Conservation (phyloP, 495 filamentous ascomycete species). For the Clohesyomyces aquaticus region DNA sequence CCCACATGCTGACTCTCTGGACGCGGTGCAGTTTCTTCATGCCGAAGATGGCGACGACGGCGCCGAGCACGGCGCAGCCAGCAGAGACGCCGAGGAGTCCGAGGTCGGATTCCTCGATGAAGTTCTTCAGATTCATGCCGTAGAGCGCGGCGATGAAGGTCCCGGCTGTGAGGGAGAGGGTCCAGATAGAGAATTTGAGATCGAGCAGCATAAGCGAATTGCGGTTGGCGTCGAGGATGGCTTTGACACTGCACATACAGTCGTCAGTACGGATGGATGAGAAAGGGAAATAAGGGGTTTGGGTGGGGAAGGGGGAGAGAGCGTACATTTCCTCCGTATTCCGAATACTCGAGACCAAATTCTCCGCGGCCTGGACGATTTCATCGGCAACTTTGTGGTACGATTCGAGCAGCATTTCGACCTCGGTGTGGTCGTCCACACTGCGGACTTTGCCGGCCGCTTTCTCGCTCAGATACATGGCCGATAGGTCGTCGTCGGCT, state of each 20-base stretch:
- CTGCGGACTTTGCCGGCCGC: conserved; percentile 70
- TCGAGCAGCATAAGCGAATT: conserved; percentile 98
- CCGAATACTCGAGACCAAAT: conserved; percentile 90
- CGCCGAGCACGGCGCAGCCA: conserved; percentile 71
- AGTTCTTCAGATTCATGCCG: conserved; percentile 99
- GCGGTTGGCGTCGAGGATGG: conserved; percentile 96
- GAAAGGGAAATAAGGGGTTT: not conserved
- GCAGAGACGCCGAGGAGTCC: conserved; percentile 78
- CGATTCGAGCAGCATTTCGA: conserved; percentile 94
- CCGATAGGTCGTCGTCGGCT: conserved; percentile 91
- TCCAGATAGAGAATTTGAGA: conserved; percentile 93
- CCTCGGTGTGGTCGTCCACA: conserved; percentile 91
- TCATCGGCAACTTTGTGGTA: conserved; percentile 98
- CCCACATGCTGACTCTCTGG: conserved; percentile 87
- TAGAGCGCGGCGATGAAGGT: conserved; percentile 96
- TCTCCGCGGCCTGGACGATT: conserved; percentile 92
- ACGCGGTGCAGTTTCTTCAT: conserved; percentile 80
- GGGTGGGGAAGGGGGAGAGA: too few species aligned
- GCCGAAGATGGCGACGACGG: conserved; percentile 77
- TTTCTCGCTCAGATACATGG: conserved; percentile 95
- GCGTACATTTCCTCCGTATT: conserved; percentile 99
- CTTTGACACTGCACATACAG: conserved; percentile 69
- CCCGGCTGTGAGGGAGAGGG: conserved; percentile 85
- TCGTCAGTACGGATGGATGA: not conserved
- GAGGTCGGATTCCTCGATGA: conserved; percentile 92